phyloP scores from a whole-genome alignment of 2,329 filamentous ascomycete species.

The Colletotrichum incanum region DNA sequence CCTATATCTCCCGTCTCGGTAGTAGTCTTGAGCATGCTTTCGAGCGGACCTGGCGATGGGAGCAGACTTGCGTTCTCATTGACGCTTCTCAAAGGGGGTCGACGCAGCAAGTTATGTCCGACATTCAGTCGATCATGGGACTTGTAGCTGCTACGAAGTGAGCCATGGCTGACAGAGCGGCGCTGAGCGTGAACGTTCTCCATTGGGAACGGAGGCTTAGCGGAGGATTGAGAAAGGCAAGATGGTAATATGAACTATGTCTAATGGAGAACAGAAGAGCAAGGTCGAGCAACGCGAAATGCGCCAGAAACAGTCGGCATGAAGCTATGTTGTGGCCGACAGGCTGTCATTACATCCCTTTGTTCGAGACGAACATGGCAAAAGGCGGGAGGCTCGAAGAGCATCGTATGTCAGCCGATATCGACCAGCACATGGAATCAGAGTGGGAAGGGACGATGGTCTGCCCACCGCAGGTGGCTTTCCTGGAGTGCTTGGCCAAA shows the following conservation, averaged over 20 bases:
- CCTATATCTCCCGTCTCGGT: constrained; percentile 78
- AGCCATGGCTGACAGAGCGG: constrained; percentile 59
- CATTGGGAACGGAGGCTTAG: constrained; percentile 46
- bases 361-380: not conserved
- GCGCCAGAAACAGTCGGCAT: constrained; percentile 12
- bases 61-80: constrained; percentile 61
- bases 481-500: not conserved
- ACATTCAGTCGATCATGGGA: constrained; percentile 47
- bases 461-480: not conserved
- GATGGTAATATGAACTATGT: constrained; percentile 36
- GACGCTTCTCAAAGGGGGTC: constrained; percentile 62
- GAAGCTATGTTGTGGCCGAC: constrained; percentile 34
- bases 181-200: constrained; percentile 48
- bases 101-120: constrained; percentile 47
- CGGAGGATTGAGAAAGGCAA: not conserved
- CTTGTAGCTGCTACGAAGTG: constrained; percentile 54
- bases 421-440: not conserved
- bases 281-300: not conserved
- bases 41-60: constrained; percentile 68
- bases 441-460: constrained; percentile 4
- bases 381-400: not conserved
- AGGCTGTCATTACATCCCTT: constrained; percentile 17
- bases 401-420: not conserved
- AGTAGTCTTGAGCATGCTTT: constrained; percentile 77
- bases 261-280: constrained; percentile 21